Percentiles rank a stretch among this genome's conserved stretches.
These are phyloP conservation scores for Fagus crenata DNA, from an alignment of 306 rosid genomes.

Conservation along the genomic window DNA sequence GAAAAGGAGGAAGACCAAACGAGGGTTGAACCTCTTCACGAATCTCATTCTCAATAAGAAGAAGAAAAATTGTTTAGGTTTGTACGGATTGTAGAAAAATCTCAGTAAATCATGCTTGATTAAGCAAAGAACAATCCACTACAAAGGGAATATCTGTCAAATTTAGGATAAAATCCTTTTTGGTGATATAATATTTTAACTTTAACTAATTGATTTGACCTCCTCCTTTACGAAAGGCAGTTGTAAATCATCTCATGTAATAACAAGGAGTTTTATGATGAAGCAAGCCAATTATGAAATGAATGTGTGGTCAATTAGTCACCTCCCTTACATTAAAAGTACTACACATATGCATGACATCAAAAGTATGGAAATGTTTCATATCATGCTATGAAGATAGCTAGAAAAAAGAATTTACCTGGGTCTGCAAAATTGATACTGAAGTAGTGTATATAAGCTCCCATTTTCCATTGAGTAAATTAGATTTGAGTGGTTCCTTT, in stretches of 20 bases:
- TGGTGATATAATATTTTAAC: neutral
- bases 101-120: neutral
- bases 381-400: neutral
- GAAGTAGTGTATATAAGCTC: slow-evolving; percentile 96
- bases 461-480: slow-evolving; percentile 83
- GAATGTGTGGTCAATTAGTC: neutral
- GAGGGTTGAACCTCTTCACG: neutral
- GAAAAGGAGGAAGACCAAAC: neutral
- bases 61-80: neutral
- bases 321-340: neutral
- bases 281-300: neutral
- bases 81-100: neutral
- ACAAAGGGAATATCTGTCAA: neutral
- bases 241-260: neutral
- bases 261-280: neutral
- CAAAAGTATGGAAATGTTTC: neutral
- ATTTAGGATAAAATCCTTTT: neutral
- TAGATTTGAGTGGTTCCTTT: slow-evolving; percentile 78
- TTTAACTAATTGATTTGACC: neutral
- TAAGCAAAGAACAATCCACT: neutral
- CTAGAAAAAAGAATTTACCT: slow-evolving; percentile 36
- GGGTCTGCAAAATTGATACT: slow-evolving; percentile 64
- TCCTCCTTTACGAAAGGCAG: neutral
- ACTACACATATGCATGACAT: neutral
- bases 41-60: neutral